A percentile compares a stretch with the other conserved stretches of the same genome.
phyloP scores from a whole-genome alignment of 2,329 filamentous ascomycete genomes.

The Fusarium protoensiforme region DNA sequence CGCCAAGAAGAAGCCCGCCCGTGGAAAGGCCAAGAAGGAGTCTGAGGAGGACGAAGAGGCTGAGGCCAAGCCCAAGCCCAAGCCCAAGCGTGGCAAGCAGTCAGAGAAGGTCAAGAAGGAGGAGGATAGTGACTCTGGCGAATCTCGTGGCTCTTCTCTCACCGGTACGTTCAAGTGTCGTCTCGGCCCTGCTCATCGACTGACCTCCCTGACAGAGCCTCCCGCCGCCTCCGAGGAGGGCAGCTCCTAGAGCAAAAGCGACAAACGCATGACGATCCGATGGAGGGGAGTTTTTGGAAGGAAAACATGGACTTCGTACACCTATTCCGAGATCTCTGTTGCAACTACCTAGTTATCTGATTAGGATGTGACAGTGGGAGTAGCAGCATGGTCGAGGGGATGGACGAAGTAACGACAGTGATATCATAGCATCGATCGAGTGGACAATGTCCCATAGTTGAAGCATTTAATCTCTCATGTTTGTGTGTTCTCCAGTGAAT shows the following conservation, averaged over 20 bases:
- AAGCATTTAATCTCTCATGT: not conserved
- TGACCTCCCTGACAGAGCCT: conserved; percentile 19
- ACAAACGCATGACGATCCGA: not conserved
- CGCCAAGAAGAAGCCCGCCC: conserved; percentile 43
- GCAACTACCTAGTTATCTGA: conserved; percentile 27
- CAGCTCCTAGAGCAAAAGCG: conserved; percentile 10
- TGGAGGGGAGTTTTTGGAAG: not conserved
- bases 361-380: conserved; percentile 26
- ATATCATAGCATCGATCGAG: not conserved
- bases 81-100: conserved; percentile 16
- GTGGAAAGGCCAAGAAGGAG: conserved; percentile 40
- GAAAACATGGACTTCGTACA: not conserved
- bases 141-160: conserved; percentile 23
- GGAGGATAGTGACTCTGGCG: conserved; percentile 24
- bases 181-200: not conserved
- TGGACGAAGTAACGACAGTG: not conserved
- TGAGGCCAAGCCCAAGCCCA: conserved; percentile 33
- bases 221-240: conserved; percentile 24
- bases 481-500: not conserved
- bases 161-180: conserved; percentile 27
- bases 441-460: not conserved
- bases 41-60: conserved; percentile 37
- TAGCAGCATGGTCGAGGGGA: conserved; percentile 15
- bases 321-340: conserved; percentile 11
- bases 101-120: conserved; percentile 33